phyloP scores from a whole-genome alignment of 495 filamentous ascomycete species.

The Hypoxylon trugodes region DNA sequence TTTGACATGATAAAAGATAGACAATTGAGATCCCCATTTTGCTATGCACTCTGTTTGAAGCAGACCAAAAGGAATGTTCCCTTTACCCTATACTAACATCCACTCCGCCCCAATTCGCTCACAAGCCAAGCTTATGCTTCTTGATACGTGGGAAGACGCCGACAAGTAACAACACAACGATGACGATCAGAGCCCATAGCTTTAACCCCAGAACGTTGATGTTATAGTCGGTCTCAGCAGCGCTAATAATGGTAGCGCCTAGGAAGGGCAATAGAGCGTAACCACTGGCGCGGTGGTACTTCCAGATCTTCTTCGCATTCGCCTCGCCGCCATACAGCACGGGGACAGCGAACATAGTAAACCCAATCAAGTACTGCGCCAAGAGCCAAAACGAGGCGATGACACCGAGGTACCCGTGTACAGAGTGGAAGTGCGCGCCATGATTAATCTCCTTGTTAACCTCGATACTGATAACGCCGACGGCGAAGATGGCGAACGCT shows the following conservation, averaged over 20 bases:
- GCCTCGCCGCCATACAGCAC: slow-evolving; percentile 77
- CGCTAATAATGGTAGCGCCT: slow-evolving; percentile 76
- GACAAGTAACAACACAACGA: slow-evolving; percentile 65
- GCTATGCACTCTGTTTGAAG: neutral
- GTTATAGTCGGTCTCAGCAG: slow-evolving; percentile 77
- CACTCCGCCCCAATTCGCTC: neutral
- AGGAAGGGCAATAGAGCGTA: slow-evolving; percentile 76
- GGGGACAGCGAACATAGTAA: slow-evolving; percentile 80
- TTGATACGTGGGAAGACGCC: slow-evolving; percentile 82
- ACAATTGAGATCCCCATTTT: neutral
- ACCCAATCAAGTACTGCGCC: slow-evolving; percentile 77
- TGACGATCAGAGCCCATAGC: slow-evolving; percentile 73
- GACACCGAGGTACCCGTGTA: slow-evolving; percentile 82
- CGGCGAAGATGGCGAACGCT: slow-evolving; percentile 66
- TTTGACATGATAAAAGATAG: neutral
- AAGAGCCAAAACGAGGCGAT: slow-evolving; percentile 75
- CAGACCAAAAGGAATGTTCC: neutral
- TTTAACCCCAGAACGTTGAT: slow-evolving; percentile 68
- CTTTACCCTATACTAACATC: neutral
- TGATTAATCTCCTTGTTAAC: slow-evolving; percentile 75
- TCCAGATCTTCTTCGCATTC: slow-evolving; percentile 83
- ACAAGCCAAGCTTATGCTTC: slow-evolving; percentile 80
- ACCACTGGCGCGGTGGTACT: slow-evolving; percentile 84
- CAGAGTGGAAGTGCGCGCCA: slow-evolving; percentile 73
- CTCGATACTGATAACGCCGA: slow-evolving; percentile 80